A percentile compares a stretch with the other conserved stretches of the same genome.
Conservation (phyloP, 805 yeast genomes). For the Phaffomyces antillensis region DNA sequence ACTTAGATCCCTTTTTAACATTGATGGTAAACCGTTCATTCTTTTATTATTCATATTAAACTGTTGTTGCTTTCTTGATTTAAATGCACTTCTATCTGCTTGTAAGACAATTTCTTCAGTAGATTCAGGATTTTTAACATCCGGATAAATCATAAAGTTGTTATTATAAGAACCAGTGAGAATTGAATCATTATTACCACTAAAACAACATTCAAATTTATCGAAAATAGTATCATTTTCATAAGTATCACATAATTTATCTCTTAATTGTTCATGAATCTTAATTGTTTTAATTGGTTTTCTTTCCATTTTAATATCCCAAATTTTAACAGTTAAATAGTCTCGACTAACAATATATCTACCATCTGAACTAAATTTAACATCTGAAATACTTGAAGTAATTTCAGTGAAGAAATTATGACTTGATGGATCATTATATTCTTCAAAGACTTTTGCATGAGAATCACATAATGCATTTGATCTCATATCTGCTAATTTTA, state of each 20-base stretch:
- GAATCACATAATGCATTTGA: conserved; percentile 88
- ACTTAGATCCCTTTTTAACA: conserved; percentile 38
- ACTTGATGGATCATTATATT: conserved; percentile 83
- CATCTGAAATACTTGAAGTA: conserved; percentile 89
- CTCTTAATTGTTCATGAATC: conserved; percentile 92
- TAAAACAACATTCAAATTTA: conserved; percentile 92
- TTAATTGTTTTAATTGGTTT: conserved; percentile 91
- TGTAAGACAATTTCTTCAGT: conserved; percentile 69
- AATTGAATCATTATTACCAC: conserved; percentile 85
- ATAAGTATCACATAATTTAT: conserved; percentile 91
- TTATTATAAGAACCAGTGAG: conserved; percentile 98
- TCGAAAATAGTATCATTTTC: conserved; percentile 98
- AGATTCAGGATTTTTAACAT: conserved; percentile 43
- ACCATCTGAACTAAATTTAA: conserved; percentile 86
- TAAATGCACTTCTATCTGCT: conserved; percentile 97
- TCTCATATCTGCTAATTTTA: conserved; percentile 95
- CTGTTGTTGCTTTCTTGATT: conserved; percentile 54
- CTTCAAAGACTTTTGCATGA: conserved; percentile 84
- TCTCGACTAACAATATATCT: conserved; percentile 94
- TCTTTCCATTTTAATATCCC: conserved; percentile 97
- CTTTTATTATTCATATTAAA: conserved; percentile 22
- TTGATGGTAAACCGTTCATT: conserved; percentile 29
- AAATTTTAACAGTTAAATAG: conserved; percentile 92
- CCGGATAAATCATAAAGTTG: conserved; percentile 94
- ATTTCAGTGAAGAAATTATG: conserved; percentile 97